These are phyloP conservation scores for Stachybotrys chartarum DNA, from an alignment of 2,329 filamentous ascomycete genomes.

Conservation along the genomic window DNA sequence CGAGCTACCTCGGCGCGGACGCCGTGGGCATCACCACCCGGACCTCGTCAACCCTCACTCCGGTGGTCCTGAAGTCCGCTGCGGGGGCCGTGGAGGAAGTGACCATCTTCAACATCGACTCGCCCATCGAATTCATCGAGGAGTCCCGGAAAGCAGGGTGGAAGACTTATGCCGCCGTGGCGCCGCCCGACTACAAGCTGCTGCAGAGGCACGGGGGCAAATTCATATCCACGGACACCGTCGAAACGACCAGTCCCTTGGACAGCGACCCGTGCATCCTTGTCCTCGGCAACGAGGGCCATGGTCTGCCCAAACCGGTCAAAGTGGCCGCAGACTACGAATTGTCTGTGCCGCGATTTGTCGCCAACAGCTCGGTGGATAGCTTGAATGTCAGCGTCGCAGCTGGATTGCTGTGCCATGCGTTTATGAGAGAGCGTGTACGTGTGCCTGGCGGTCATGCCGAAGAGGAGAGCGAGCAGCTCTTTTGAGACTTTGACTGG, in stretches of 20 bases:
- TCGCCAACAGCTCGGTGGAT: conserved; percentile 57
- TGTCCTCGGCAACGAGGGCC: conserved; percentile 75
- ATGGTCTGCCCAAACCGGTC: conserved; percentile 60
- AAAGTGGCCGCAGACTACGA: conserved; percentile 59
- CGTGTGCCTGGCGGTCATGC: background rate
- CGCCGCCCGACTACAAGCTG: conserved; percentile 30
- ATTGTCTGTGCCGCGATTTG: conserved; percentile 56
- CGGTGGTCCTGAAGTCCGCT: conserved; percentile 78
- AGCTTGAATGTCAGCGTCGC: conserved; percentile 93
- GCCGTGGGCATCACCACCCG: conserved; percentile 71
- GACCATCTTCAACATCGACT: conserved; percentile 61
- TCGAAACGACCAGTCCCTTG: conserved; percentile 47
- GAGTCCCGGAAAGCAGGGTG: conserved; percentile 66
- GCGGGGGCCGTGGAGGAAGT: conserved; percentile 81
- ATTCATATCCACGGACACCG: conserved; percentile 39
- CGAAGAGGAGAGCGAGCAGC: background rate
- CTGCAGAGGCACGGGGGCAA: conserved; percentile 27
- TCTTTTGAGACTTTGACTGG: too few relatives aligned
- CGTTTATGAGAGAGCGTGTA: conserved; percentile 48
- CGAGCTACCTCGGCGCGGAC: conserved; percentile 84
- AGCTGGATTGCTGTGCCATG: conserved; percentile 64
- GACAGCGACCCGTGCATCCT: conserved; percentile 62
- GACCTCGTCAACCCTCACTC: conserved; percentile 66
- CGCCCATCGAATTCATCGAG: conserved; percentile 62
- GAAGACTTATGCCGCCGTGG: conserved; percentile 73